Base-by-base conservation (phyloP, 2,329 filamentous ascomycete species). In the Alternaria alternata region DNA sequence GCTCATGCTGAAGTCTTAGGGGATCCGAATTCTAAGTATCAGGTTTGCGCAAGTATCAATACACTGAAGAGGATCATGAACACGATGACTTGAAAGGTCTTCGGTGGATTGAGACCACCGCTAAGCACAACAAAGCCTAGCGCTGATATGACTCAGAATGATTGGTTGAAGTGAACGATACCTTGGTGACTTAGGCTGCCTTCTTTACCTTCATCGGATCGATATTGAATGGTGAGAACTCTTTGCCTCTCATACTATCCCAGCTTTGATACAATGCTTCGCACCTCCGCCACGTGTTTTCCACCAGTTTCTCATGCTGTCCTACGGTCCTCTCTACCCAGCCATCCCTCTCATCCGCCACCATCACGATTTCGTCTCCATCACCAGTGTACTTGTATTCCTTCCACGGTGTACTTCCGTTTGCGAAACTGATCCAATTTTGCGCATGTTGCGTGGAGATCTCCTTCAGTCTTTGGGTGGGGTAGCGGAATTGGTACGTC, bases 291-390 rank as follows among this genome's bases (percentile, higher is more conserved):
- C 53, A 70, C 3, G 46, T 62, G 22, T 52, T 48, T 39, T 63
- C 67, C 20, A 51, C 41, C 14, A 68, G 28, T 14, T 41, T 47
- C 36, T 71, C 68, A 36, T 70, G 57, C 42, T 67, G 51, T 2
- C 16, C 34, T 9, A 64, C 59, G 3, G 48, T 65, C 46, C 61
- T 62, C 18, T 69, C 62, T 4, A 65, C 49, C 71, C 70, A 74
- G 1, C 70, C 68, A 3, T 67, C 68, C 16, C 59, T 39, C 30
- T 72, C 67, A 54, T 72, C 64, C 3, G 70, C 69, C 3, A 73
- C 63, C 44, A 70, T 67, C 5, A 72, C 58, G 1, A 60, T 43
- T 42, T 63, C 66, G 2, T 64, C 48, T 4, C 57, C 62, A 5
- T 53, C 30, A 1, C 55, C 62, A 12, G 18, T 57, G 32, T 63